These are phyloP conservation scores for Aspergillus affinis DNA, from an alignment of 495 filamentous ascomycete species.

Conservation along the genomic window DNA sequence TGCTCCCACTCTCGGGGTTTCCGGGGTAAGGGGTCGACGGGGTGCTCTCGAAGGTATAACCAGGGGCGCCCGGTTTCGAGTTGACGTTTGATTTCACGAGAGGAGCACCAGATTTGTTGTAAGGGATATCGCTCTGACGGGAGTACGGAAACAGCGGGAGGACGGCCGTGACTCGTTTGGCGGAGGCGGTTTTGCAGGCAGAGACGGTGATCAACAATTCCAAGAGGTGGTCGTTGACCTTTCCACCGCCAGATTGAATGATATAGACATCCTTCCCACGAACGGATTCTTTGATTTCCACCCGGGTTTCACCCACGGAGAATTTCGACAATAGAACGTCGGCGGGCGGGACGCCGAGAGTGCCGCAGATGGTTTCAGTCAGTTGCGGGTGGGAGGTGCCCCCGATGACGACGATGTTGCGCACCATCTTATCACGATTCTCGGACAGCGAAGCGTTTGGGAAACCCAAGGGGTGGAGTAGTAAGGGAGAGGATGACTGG, in stretches of 20 bases:
- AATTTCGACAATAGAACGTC: conserved; percentile 87
- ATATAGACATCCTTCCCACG: conserved; percentile 98
- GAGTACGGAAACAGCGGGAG: conserved; percentile 96
- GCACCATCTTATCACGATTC: conserved; percentile 64
- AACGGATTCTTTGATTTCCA: conserved; percentile 93
- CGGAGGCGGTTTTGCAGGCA: conserved; percentile 95
- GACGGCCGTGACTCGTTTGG: conserved; percentile 86
- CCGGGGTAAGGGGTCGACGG: conserved; percentile 79
- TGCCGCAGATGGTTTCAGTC: conserved; percentile 78
- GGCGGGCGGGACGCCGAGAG: conserved; percentile 79
- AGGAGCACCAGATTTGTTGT: conserved; percentile 91
- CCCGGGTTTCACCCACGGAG: conserved; percentile 88
- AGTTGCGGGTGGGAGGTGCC: conserved; percentile 90
- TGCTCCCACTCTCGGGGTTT: conserved; percentile 58
- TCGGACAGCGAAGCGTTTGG: conserved; percentile 9
- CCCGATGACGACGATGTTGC: conserved; percentile 92
- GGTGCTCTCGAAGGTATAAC: conserved; percentile 91
- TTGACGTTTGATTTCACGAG: conserved; percentile 63
- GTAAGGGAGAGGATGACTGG: conserved; percentile 17
- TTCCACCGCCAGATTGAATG: conserved; percentile 84
- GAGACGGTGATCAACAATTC: conserved; percentile 95
- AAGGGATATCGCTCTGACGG: conserved; percentile 90
- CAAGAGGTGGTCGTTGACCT: conserved; percentile 93
- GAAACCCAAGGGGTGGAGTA: conserved; percentile 17
- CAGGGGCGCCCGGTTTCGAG: conserved; percentile 43